Evolutionary conservation across 148 eudicot genomes (phyloP).

Genomic region (Tetragonia tetragonoides): DNA sequence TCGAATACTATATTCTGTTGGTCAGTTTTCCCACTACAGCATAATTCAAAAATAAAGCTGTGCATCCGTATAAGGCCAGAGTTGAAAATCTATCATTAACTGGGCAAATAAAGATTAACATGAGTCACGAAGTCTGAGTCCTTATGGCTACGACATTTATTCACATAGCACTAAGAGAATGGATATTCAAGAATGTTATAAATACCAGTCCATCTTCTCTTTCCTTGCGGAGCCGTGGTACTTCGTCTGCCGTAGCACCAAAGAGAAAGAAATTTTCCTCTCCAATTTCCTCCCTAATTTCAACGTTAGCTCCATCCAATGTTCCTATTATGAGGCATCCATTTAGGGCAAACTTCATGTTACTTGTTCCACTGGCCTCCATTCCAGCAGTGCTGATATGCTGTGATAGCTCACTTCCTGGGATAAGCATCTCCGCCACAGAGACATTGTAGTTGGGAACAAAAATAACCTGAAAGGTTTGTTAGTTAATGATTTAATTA

Average conservation of each 20-base stretch:
- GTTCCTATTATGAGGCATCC: slow-evolving; percentile 98
- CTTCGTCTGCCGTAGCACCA: slow-evolving; percentile 97
- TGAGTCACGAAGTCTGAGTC: slow-evolving; percentile 3
- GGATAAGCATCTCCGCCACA: slow-evolving; percentile 94
- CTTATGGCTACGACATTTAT: background rate
- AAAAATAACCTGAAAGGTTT: slow-evolving; percentile 65
- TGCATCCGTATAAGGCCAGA: background rate
- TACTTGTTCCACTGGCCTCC: slow-evolving; percentile 99
- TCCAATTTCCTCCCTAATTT: slow-evolving; percentile 95
- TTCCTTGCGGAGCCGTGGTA: slow-evolving; percentile 82
- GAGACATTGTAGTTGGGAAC: slow-evolving; percentile 98
- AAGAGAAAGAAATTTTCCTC: slow-evolving; percentile 89
- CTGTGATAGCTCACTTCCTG: slow-evolving; percentile 98
- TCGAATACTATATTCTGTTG: background rate
- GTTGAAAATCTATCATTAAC: background rate
- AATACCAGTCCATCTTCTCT: slow-evolving; percentile 88
- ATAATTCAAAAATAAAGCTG: background rate
- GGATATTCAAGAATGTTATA: background rate
- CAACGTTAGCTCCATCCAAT: slow-evolving; percentile 94
- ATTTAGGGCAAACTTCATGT: slow-evolving; percentile 97
- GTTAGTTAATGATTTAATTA: background rate
- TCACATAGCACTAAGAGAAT: background rate
- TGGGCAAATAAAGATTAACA: background rate
- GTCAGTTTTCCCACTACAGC: background rate
- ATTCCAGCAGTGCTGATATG: slow-evolving; percentile 99